Percentiles rank a stretch among this genome's conserved stretches.
phyloP scores from a whole-genome alignment of 345 rosid species.

The Orychophragmus violaceus region DNA sequence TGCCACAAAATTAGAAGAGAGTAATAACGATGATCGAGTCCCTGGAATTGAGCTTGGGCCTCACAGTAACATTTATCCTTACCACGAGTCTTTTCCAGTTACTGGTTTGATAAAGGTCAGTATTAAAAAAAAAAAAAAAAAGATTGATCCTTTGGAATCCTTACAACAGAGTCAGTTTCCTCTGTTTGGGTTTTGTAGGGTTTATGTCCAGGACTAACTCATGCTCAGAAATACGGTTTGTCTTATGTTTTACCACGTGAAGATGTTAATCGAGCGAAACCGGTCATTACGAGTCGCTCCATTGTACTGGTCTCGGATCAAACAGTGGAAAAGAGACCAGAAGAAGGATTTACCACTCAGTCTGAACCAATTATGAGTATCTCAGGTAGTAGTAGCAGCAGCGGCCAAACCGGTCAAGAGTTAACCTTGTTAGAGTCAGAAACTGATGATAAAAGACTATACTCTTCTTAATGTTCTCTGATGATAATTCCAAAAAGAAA shows the following conservation, averaged over 20 bases:
- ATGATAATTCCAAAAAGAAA: background rate
- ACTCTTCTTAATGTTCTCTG: background rate
- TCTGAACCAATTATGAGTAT: conserved; percentile 24
- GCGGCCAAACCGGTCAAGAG: conserved; percentile 23
- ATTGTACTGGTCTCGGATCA: conserved; percentile 34
- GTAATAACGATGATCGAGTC: conserved; percentile 33
- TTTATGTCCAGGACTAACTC: conserved; percentile 71
- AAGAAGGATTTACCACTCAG: conserved; percentile 15
- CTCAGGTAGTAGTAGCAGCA: conserved; percentile 21
- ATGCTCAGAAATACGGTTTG: conserved; percentile 77
- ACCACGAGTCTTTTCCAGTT: conserved; percentile 45
- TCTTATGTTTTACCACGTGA: conserved; percentile 38
- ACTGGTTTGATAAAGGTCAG: conserved; percentile 75
- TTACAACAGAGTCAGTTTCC: background rate
- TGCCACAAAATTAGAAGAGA: conserved; percentile 35
- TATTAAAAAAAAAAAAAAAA: background rate
- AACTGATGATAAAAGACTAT: conserved; percentile 20
- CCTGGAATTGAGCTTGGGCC: conserved; percentile 31
- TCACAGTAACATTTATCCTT: conserved; percentile 28
- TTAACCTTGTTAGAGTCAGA: conserved; percentile 24
- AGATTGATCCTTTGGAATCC: background rate
- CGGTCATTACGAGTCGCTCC: conserved; percentile 28
- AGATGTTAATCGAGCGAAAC: conserved; percentile 28
- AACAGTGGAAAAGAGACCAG: conserved; percentile 4
- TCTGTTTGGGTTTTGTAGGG: conserved; percentile 47